phyloP scores from a whole-genome alignment of 345 rosid species.

The Linum usitatissimum region DNA sequence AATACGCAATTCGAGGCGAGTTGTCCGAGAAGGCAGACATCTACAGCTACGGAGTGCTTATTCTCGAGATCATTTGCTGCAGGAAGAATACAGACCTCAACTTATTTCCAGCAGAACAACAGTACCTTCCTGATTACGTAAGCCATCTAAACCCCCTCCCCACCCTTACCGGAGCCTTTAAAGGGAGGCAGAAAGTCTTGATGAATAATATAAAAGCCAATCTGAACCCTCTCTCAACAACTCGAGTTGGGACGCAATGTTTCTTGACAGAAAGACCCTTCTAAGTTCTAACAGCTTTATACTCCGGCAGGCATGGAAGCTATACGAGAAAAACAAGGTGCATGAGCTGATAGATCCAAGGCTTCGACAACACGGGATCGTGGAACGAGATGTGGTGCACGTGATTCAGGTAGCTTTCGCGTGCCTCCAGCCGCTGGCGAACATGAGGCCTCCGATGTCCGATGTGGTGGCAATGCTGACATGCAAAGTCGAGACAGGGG shows the following conservation, averaged over 20 bases:
- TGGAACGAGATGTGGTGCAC: slow-evolving; percentile 34
- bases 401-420: slow-evolving; percentile 40
- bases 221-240: no score
- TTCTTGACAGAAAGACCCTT: no score
- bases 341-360: slow-evolving; percentile 41
- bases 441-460: slow-evolving; percentile 51
- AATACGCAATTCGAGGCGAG: slow-evolving; percentile 58
- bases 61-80: slow-evolving; percentile 55
- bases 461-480: slow-evolving; percentile 49
- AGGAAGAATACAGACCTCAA: slow-evolving; percentile 50
- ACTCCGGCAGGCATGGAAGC: slow-evolving; percentile 47
- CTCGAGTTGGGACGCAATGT: no score
- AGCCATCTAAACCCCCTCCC: slow-evolving; percentile 1
- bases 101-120: slow-evolving; percentile 42
- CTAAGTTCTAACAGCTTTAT: not conserved
- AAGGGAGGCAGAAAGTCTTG: no score
- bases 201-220: no score
- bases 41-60: slow-evolving; percentile 57
- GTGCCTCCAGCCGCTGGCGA: slow-evolving; percentile 45
- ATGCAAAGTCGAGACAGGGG: slow-evolving; percentile 24
- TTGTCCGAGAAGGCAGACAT: slow-evolving; percentile 64
- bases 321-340: slow-evolving; percentile 29
- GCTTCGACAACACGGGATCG: slow-evolving; percentile 23
- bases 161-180: no score
- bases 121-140: slow-evolving; percentile 67